Evolutionary conservation across 306 rosid species (phyloP).

Genomic region (Hylodesmum podocarpum): DNA sequence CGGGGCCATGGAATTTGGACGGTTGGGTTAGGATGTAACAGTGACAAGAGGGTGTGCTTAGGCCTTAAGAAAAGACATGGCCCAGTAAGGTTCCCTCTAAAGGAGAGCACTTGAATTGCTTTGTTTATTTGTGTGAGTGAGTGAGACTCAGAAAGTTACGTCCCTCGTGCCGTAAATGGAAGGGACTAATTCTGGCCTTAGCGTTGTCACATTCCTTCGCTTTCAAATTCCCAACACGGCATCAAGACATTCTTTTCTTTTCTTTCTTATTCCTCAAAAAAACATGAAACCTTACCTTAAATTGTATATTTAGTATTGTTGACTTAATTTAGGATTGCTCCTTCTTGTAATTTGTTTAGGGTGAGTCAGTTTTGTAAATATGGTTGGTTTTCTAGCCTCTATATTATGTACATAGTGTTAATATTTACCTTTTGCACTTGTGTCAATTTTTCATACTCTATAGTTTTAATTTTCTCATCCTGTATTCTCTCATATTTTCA

Average conservation of each 20-base stretch:
- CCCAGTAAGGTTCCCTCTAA: background rate
- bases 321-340: background rate
- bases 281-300: background rate
- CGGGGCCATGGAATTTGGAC: slow-evolving; percentile 10
- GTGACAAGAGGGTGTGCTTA: background rate
- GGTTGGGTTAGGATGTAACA: background rate
- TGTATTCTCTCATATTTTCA: background rate
- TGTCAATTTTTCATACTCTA: background rate
- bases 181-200: slow-evolving; percentile 34
- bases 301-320: background rate
- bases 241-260: slow-evolving; percentile 12
- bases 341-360: background rate
- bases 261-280: background rate
- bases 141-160: background rate
- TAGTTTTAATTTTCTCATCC: background rate
- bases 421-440: background rate
- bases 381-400: background rate
- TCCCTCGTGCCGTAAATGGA: background rate
- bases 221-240: background rate
- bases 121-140: slow-evolving; percentile 14
- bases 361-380: background rate
- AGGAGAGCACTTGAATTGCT: slow-evolving; percentile 4
- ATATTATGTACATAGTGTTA: background rate
- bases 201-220: background rate
- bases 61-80: background rate